Evolutionary conservation across 345 rosid species (phyloP).

Genomic region (Syzygium jambos): DNA sequence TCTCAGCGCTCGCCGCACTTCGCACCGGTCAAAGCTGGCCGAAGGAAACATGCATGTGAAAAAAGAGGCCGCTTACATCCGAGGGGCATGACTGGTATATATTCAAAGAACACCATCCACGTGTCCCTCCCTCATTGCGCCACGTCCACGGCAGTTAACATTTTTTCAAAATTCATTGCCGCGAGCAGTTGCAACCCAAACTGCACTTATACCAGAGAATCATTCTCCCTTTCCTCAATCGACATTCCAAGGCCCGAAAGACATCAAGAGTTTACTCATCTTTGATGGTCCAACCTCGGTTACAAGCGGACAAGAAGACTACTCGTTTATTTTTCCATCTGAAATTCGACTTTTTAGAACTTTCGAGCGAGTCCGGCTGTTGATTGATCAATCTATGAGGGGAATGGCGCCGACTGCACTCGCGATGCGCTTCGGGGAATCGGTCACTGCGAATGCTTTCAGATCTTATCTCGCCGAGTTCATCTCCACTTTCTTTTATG

Average conservation of each 20-base stretch:
- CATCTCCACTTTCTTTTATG: constrained; percentile 84
- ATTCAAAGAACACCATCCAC: not conserved
- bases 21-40: not conserved
- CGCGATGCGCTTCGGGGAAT: constrained; percentile 30
- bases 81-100: not conserved
- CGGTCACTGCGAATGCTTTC: constrained; percentile 41
- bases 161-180: not conserved
- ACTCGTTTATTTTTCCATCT: not conserved
- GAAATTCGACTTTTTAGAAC: not conserved
- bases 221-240: not conserved
- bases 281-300: not conserved
- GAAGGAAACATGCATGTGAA: not conserved
- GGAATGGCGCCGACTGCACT: constrained; percentile 48
- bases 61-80: not conserved
- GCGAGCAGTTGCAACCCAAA: not conserved
- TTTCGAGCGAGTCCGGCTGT: not conserved
- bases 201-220: not conserved
- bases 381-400: not conserved
- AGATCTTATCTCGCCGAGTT: constrained; percentile 81
- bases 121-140: not conserved
- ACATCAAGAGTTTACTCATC: not conserved
- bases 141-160: not conserved
- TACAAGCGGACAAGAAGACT: not conserved
- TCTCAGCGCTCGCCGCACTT: not conserved
- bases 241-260: not conserved